These are phyloP conservation scores for Kentomonas sorsogonicus DNA, from an alignment of 208 protist genomes.

Conservation along the genomic window DNA sequence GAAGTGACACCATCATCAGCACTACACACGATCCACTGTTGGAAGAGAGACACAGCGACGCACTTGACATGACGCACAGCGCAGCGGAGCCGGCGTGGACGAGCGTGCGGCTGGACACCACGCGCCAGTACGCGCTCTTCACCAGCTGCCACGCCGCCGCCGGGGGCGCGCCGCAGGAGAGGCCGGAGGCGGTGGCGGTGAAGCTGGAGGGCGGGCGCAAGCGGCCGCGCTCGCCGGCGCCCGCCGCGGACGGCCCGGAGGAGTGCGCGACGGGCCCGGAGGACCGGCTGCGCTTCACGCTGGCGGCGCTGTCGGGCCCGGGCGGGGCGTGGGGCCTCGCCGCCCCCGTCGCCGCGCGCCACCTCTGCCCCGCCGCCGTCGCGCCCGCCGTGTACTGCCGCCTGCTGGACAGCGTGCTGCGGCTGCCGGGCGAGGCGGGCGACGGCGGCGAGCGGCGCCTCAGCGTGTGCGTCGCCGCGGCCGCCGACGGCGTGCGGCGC, in stretches of 20 bases:
- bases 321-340: neutral
- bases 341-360: neutral
- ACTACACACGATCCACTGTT: no score
- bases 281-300: neutral
- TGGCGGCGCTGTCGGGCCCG: neutral
- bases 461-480: neutral
- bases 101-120: no score
- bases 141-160: no score
- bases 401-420: constrained; percentile 19
- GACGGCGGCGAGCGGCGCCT: no score
- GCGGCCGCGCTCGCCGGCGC: no score
- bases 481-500: neutral
- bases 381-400: constrained; percentile 11
- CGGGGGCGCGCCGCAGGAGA: neutral
- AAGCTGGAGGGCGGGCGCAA: neutral
- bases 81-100: no score
- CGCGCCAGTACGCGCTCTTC: no score
- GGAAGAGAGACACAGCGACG: no score
- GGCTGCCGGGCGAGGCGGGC: neutral
- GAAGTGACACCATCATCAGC: no score
- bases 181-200: neutral
- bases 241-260: no score
- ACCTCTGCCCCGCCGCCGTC: constrained; percentile 14
- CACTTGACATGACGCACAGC: no score
- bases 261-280: neutral